Evolutionary conservation across 2,329 filamentous ascomycete genomes (phyloP).

Genomic region (Biscogniauxia sp.): DNA sequence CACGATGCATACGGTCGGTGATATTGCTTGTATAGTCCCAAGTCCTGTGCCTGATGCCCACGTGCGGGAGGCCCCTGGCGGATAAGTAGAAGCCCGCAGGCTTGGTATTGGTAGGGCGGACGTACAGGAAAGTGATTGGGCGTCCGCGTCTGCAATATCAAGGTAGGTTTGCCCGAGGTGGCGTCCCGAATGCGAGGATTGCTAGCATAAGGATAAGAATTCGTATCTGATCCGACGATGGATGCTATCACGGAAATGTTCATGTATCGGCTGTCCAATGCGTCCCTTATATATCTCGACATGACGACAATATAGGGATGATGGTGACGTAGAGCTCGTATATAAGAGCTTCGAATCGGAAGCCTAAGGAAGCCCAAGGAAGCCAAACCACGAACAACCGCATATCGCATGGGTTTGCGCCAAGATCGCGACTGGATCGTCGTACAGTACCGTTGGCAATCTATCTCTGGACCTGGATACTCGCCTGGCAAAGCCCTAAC

Average conservation of each 20-base stretch:
- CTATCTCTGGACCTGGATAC: too few relatives aligned
- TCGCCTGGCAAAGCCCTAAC: too few relatives aligned
- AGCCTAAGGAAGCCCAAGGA: neutral
- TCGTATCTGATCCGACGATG: neutral
- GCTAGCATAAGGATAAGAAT: neutral
- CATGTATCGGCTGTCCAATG: neutral
- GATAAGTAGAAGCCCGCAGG: neutral
- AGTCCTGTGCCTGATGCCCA: neutral
- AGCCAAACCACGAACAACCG: neutral
- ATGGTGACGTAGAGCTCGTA: neutral
- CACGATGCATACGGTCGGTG: neutral
- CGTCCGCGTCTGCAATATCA: neutral
- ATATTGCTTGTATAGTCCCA: neutral
- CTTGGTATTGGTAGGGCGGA: neutral
- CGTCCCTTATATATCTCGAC: neutral
- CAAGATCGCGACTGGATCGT: too few relatives aligned
- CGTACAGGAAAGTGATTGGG: conserved; percentile 1
- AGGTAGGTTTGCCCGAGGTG: conserved; percentile 2
- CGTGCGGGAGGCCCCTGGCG: neutral
- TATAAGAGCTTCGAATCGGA: neutral
- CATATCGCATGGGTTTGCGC: too few relatives aligned
- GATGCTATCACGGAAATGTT: neutral
- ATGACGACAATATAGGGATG: neutral
- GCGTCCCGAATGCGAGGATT: conserved; percentile 5
- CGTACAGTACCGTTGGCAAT: too few relatives aligned